Evolutionary conservation across 176 grass and related monocot species (phyloP), one percentile per base, ranked within the genome.

Genomic region (Calamus simplicifolius): DNA sequence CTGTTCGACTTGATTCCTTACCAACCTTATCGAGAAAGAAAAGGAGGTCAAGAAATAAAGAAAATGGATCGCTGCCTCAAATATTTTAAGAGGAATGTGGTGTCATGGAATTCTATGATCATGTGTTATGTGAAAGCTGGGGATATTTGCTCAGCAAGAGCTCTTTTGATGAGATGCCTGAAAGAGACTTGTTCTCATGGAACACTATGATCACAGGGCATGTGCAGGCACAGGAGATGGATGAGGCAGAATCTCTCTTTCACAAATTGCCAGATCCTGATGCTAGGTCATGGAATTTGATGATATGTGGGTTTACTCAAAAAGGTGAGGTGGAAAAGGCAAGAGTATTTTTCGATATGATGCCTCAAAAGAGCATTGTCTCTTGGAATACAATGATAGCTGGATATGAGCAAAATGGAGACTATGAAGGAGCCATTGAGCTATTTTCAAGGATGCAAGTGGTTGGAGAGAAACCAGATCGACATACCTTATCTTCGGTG

Each of bases 381-480:
- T 73, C 87, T 4, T 85, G 87, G 87, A 90, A 90, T 60, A 79
- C 82, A 61, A 85, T 90, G 87, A 85, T 90, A 70, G 80, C 82
- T 1, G 87, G 78, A 35, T 85, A 90, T 51, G 82, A 85, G 63
- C 64, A 70, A 59, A 85, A 90, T 66, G 79, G 61, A 62, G 68
- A 90, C 57, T 79, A 79, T 29, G 56, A 66, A 51, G 30, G 56
- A 26, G 35, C 87, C 49, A 29, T 82, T 4, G 28, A 76, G 4
- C 66, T 90, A n/a, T 90, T 90, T 64, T 58, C 43, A 5, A 69
- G 53, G 19, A 90, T 90, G 87, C 56, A 69, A 70, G 64, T 62
- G 75, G 58, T 49, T 67, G 70, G 77, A 21, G 29, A 59, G 60
- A 85, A 15, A 53, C 84, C 89, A 53, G 80, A 88, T 56, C 58